Base-by-base conservation (phyloP, 495 filamentous ascomycete genomes). In the Penicillium lagena region DNA sequence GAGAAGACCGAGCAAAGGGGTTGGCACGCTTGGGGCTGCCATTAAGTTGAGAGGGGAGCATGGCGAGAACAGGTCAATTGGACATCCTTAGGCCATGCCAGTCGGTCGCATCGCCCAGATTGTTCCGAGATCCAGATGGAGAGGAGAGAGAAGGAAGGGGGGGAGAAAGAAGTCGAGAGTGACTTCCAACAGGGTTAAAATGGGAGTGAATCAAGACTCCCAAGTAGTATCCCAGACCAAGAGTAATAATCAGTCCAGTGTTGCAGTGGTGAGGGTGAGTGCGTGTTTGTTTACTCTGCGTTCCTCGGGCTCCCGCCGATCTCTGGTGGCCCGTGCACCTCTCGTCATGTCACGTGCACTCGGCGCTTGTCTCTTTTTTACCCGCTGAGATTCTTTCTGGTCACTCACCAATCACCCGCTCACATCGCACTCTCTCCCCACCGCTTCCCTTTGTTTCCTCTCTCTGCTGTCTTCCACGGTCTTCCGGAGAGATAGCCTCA, bases 1-100 rank as follows among this genome's bases (percentile, higher is more conserved):
- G 67, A 2, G 87, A 81, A 45, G 68, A 81, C 64, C 72, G 78
- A 33, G 57, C 66, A 60, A 95, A 94, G 5, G 85, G 85, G 70
- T 84, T 90, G 58, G 81, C 86, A 50, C 89, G 85, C 77, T 80
- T 77, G 47, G 67, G 65, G 51, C 71, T 67, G 56, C 57, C 62
- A 54, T 71, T 73, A 29, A 71, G 37, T 37, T 71, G 68, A 39
- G 68, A 72, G 33, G 70, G 66, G 44, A 72, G 61, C 70, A 73
- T 73, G 47, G 50, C 46, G 47, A 46, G 42, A 40, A 56, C 43
- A 43, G 49, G 48, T 64, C 52, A 63, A 51, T 58, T 50, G 50
- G 36, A 47, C 64, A 68, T 70, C 52, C 59, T 70, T 56, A 48
- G 43, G 43, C 34, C 28, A 39, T 9, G 31, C 38, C 12, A 32